phyloP scores from a whole-genome alignment of 208 protist genomes.

The Trypanosoma cruzi region DNA sequence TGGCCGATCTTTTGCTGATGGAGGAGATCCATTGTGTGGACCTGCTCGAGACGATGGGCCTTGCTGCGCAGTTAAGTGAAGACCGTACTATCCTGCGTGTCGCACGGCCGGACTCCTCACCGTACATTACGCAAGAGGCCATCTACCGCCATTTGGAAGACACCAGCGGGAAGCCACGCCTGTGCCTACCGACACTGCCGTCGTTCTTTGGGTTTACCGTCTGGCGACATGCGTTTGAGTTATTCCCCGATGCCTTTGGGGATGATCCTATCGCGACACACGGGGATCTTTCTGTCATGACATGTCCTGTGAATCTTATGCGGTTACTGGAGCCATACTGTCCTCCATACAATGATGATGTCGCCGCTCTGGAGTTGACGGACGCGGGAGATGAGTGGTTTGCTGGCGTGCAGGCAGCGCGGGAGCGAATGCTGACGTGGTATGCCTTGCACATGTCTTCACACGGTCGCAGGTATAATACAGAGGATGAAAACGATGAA shows the following conservation, averaged over 20 bases:
- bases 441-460: constrained; percentile 9
- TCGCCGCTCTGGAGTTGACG: constrained; percentile 32
- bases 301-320: constrained; percentile 81
- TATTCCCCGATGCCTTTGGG: constrained; percentile 41
- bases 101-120: constrained; percentile 19
- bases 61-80: constrained; percentile 33
- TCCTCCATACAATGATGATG: constrained; percentile 59
- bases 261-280: background rate
- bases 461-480: background rate
- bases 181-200: constrained; percentile 68
- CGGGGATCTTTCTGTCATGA: constrained; percentile 35
- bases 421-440: constrained; percentile 28
- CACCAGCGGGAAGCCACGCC: constrained; percentile 38
- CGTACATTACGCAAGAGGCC: constrained; percentile 49
- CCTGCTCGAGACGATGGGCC: constrained; percentile 64
- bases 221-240: constrained; percentile 49
- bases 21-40: constrained; percentile 46
- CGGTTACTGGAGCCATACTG: constrained; percentile 85
- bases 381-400: constrained; percentile 48
- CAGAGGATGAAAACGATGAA: background rate
- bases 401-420: constrained; percentile 20
- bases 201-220: constrained; percentile 78
- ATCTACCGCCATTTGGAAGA: constrained; percentile 46
- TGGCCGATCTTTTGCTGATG: constrained; percentile 63
- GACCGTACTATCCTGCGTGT: constrained; percentile 15